Conservation (phyloP, 1,284 basidiomycete species). For the Ceratobasidium sp. region DNA sequence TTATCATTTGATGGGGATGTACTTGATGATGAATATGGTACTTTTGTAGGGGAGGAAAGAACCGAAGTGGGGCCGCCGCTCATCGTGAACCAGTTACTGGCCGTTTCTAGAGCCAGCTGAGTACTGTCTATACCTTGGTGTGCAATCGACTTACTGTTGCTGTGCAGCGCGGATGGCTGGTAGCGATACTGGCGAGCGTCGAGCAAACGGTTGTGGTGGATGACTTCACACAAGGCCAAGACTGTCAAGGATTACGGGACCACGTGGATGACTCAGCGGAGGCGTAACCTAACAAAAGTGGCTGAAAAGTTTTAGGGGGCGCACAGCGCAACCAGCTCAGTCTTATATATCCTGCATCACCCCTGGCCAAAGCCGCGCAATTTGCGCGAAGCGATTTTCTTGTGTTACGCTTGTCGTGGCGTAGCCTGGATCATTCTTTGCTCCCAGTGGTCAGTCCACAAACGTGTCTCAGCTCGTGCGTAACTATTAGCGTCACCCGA, state of each 20-base stretch:
- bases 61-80: constrained; percentile 26
- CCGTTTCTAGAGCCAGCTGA: background rate
- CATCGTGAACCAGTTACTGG: constrained; percentile 8
- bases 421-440: constrained; percentile 26
- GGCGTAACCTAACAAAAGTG: background rate
- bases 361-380: constrained; percentile 11
- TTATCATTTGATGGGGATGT: constrained; percentile 26
- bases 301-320: constrained; percentile 3
- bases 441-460: constrained; percentile 39
- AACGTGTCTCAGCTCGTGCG: constrained; percentile 40
- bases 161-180: background rate
- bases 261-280: constrained; percentile 40
- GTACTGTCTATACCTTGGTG: background rate
- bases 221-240: constrained; percentile 18
- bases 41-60: constrained; percentile 36
- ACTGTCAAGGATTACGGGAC: background rate
- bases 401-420: constrained; percentile 35
- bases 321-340: background rate
- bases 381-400: constrained; percentile 34
- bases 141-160: background rate
- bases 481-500: background rate
- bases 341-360: constrained; percentile 21
- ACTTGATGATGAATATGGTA: constrained; percentile 28
- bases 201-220: constrained; percentile 29
- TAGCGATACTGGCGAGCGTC: background rate